Evolutionary conservation across 2,329 filamentous ascomycete genomes (phyloP), one percentile per base, ranked within the genome.

Genomic region (Ophiocordyceps camponoti-floridani): DNA sequence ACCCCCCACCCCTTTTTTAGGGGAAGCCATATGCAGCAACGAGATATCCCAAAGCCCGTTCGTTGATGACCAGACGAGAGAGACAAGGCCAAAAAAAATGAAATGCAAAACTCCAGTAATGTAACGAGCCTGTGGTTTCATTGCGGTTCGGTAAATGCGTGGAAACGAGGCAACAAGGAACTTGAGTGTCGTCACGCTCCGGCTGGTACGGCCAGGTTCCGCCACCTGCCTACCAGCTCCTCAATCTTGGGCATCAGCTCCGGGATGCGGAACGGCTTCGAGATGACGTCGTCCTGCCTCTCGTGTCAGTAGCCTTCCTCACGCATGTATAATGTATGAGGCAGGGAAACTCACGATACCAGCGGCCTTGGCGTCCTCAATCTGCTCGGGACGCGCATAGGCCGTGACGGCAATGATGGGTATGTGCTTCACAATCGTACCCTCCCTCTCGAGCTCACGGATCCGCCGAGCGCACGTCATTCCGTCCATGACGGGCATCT

Each of bases 401-500:
- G 84, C 84, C 35, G 83, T 88, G n/a, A 84, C 81, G n/a, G 79
- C 82, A 52, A 86, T 83, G 51, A 85, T 83, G 2, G 82, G 80
- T n/a, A 85, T 74, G 53, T 84, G 81, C 43, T 68, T 64, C 16
- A 70, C 66, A 42, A 84, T 72, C 30, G 68, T 73, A 18, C 76
- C 75, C 44, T 74, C 67, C 43, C 62, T 63, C 56, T 88, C 81
- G 16, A 84, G 65, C 47, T 80, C 71, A 16, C 84, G 72, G 44
- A 89, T 86, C 47, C 67, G 73, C 40, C 71, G 68, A 12, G 82
- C 78, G 49, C 82, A 85, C 2, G 80, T 81, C 59, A 84, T 74
- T 33, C 84, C 84, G 53, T 88, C 82, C 83, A 87, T 87, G 40
- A 86, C 71, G 1, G 83, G 83, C 83, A 88, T 88, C 54, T 87